Evolutionary conservation across 371 early-diverging fungal genomes (phyloP), one percentile per base, ranked within the genome.

Genomic region (Zychaea mexicana): DNA sequence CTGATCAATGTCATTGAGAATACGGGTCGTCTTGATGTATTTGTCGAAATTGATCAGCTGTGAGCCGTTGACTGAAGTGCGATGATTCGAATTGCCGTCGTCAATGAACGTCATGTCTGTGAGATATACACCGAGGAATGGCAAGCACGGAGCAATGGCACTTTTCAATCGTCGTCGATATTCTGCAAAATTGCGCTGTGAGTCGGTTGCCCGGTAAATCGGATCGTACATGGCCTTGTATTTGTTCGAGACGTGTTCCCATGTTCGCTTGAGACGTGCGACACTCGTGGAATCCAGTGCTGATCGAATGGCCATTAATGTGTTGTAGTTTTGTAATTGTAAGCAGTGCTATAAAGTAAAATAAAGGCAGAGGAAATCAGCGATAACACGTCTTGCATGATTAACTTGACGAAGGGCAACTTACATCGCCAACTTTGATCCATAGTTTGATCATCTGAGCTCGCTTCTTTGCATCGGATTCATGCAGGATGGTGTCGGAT

Each of bases 51-150:
- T 95, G 67, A 94, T 87, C 17, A 92, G 77, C 38, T 67, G 60
- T 19, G 64, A 54, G 4, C 79, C 78, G 15, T 62, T 64, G 36
- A 69, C 69, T 22, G 79, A 72, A 15, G 66, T 68, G 39, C 79
- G 79, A 46, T 66, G 47, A 60, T 79, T 74, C 26, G 78, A 46
- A 52, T 82, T 82, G 46, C 80, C 78, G 49, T 81, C 80, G 26
- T 81, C 91, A 32, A 91, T 89, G 71, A 94, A 94, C 0, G 93
- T 94, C 70, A 96, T 75, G 65, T 96, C 96, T 4, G 94, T 93
- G 27, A 96, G 78, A 60, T 90, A 94, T n/a, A 94, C 73, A 22
- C 94, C 95, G 26, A 94, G 69, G 61, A 93, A 94, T 0, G 94
- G 95, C 6, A 94, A 70, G 39, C 90, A 88, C 1, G 95, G 95